phyloP scores from a whole-genome alignment of 1,284 basidiomycete genomes.

The Pseudozyma sp. region DNA sequence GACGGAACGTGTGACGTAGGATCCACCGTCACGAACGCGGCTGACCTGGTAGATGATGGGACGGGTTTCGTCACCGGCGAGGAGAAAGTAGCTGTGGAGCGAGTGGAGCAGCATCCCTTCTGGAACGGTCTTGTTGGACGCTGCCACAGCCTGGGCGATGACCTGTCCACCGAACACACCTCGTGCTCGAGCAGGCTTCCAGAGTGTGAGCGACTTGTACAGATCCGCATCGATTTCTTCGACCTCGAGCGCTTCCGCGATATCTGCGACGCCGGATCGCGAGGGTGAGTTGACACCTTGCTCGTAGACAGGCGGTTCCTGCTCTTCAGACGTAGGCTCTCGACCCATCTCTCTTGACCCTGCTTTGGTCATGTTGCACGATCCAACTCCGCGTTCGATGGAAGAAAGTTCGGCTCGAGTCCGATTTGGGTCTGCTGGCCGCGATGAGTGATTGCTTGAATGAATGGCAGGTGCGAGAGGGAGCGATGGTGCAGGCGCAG shows the following conservation, averaged over 20 bases:
- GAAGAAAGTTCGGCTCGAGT: neutral
- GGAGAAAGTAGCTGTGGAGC: conserved; percentile 63
- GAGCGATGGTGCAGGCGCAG: too few relatives aligned
- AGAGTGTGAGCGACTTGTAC: conserved; percentile 58
- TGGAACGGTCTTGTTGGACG: conserved; percentile 57
- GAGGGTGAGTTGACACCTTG: conserved; percentile 48
- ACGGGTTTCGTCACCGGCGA: conserved; percentile 52
- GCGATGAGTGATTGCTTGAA: too few relatives aligned
- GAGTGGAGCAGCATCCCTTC: conserved; percentile 55
- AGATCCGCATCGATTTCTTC: conserved; percentile 59
- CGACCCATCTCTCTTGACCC: conserved; percentile 48
- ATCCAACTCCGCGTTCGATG: neutral
- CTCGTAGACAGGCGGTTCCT: conserved; percentile 52
- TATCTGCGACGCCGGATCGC: conserved; percentile 27
- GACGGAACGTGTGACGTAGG: conserved; percentile 63
- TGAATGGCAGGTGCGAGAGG: too few relatives aligned
- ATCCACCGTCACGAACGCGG: conserved; percentile 64
- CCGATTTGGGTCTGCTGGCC: too few relatives aligned
- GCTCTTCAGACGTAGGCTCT: conserved; percentile 55
- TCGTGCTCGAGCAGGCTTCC: conserved; percentile 59
- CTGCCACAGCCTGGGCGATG: conserved; percentile 61
- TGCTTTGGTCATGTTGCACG: conserved; percentile 20
- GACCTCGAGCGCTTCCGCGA: conserved; percentile 57
- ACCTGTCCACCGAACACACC: conserved; percentile 67
- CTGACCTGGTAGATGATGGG: conserved; percentile 63